Conservation (phyloP, 345 rosid species). For the Dipteronia dyeriana region DNA sequence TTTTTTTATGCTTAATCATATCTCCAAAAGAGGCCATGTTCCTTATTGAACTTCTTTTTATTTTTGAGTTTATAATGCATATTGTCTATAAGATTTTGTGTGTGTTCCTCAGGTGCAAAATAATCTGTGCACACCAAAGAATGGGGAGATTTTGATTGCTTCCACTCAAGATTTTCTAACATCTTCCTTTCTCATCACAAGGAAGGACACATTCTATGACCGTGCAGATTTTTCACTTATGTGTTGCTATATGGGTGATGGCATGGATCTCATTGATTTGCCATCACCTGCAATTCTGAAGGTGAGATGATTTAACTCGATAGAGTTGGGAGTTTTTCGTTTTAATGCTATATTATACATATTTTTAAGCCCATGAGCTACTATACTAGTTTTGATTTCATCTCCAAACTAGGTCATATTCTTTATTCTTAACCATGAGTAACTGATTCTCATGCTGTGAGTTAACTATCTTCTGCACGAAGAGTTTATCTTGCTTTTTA, state of each 20-base stretch:
- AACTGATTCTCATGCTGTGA: neutral
- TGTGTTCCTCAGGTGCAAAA: slow-evolving; percentile 79
- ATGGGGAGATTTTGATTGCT: slow-evolving; percentile 98
- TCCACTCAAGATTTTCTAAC: slow-evolving; percentile 98
- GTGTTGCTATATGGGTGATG: slow-evolving; percentile 90
- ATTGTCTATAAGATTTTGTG: slow-evolving; percentile 7
- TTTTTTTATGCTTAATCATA: neutral
- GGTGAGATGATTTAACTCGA: slow-evolving; percentile 44
- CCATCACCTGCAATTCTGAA: slow-evolving; percentile 88
- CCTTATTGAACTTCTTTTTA: slow-evolving; percentile 12
- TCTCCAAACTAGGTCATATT: neutral
- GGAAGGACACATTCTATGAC: slow-evolving; percentile 95
- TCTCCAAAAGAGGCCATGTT: neutral
- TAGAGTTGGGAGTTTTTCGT: neutral
- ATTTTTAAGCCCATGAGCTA: neutral
- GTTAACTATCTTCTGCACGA: neutral
- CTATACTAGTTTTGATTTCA: neutral
- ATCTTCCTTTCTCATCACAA: slow-evolving; percentile 86
- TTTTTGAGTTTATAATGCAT: slow-evolving; percentile 13
- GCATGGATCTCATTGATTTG: slow-evolving; percentile 80
- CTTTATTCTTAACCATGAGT: neutral
- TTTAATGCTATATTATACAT: neutral
- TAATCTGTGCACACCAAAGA: slow-evolving; percentile 98
- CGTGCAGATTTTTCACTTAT: slow-evolving; percentile 91
- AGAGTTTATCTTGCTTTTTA: neutral